phyloP scores from a whole-genome alignment of 2,329 filamentous ascomycete species.

The Fusarium sp. region DNA sequence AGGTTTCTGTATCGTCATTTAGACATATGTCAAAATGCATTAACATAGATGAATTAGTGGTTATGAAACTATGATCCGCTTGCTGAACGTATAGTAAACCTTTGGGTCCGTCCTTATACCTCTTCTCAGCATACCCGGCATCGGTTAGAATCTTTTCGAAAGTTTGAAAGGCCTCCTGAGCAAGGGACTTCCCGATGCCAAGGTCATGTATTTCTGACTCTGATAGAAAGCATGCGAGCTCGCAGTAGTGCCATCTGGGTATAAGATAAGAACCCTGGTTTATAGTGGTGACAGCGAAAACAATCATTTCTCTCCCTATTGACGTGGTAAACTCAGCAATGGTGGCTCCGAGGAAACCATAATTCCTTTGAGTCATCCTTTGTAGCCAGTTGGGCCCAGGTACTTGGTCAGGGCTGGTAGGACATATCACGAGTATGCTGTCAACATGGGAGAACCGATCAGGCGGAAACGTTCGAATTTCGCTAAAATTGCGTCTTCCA shows the following conservation, averaged over 20 bases:
- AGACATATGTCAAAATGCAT: background rate
- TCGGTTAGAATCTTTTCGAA: background rate
- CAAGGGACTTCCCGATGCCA: background rate
- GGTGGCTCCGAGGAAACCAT: background rate
- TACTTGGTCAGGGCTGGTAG: fast-evolving
- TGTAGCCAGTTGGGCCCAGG: fast-evolving
- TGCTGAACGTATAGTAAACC: background rate
- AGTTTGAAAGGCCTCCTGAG: background rate
- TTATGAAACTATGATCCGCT: background rate
- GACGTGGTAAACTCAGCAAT: background rate
- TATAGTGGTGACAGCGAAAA: background rate
- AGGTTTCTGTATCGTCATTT: background rate
- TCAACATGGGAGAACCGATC: background rate
- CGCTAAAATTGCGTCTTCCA: fast-evolving
- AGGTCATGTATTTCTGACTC: background rate
- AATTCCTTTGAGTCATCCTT: fast-evolving
- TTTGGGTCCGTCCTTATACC: background rate
- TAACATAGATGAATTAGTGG: background rate
- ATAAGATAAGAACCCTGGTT: background rate
- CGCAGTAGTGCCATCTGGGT: background rate
- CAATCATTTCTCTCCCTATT: background rate
- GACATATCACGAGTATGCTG: background rate
- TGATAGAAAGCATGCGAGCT: background rate
- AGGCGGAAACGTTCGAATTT: background rate
- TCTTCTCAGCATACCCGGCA: background rate